Evolutionary conservation across 768 basidiomycete genomes (phyloP), one percentile per base, ranked within the genome.

Genomic region (Hemileccinum rubropunctum): DNA sequence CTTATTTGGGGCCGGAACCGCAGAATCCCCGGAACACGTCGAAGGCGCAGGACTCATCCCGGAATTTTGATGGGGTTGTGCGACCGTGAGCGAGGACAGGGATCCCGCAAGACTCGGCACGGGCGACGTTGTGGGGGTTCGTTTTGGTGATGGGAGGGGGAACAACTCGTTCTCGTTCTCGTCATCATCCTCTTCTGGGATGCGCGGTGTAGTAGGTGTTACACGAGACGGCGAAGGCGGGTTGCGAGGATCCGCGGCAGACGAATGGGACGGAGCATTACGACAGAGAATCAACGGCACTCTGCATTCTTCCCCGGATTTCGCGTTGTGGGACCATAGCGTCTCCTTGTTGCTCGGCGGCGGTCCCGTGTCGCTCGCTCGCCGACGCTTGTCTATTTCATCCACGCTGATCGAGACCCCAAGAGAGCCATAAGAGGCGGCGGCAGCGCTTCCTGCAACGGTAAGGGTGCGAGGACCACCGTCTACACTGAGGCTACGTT

Each of bases 301-400:
- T 6, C 27, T 41, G 20, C 15, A 35, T 12, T 12, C 30, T 11
- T 38, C 51, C 28, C 14, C 45, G 47, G 23, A 6, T 23, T 10
- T 30, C 11, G 13, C 12, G 21, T 49, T 46, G 7, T 50, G 41
- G 23, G 23, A 23, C 23, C 27, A n/a, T n/a, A n/a, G 4, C 11
- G 28, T 6, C 4, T 51, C 38, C 26, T 1, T 27, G n/a, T 17
- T 30, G 34, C 32, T 30, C 15, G 35, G 45, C 3, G 33, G 40
- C 17, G n/a, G n/a, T n/a, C 47, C 64, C 0, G 26, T 40, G 33
- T 81, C 78, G n/a, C 65, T 67, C 9, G 76, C 76, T 45, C 74
- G 72, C 12, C 80, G 71, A 20, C 81, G 73, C 57, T 75, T 80
- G 55, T 86, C 84, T 4, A 84, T 76, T 60, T 85, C 85, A 52